Evolutionary conservation across 2,329 filamentous ascomycete genomes (phyloP).

Genomic region (Cercospora brassicicola): DNA sequence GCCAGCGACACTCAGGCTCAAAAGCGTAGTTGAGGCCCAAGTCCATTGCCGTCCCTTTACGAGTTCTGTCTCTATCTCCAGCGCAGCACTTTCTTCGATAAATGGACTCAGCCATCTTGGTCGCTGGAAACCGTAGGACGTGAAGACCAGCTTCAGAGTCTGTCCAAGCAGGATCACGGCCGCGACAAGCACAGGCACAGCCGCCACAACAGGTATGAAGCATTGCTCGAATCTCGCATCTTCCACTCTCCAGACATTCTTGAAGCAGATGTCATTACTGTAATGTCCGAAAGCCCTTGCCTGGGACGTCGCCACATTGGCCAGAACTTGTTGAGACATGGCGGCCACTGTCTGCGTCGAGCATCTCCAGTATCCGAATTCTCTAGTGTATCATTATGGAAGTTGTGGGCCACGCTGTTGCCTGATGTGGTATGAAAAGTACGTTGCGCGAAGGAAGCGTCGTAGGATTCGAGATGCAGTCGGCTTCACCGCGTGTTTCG

Average conservation of each 20-base stretch:
- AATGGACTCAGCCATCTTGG: conserved; percentile 57
- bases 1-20: conserved; percentile 22
- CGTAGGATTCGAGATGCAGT: conserved; percentile 1
- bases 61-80: conserved; percentile 30
- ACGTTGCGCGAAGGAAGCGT: background rate
- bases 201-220: conserved; percentile 44
- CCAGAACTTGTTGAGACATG: conserved; percentile 8
- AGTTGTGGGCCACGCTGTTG: background rate
- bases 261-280: conserved; percentile 27
- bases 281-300: background rate
- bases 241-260: conserved; percentile 37
- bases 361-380: background rate
- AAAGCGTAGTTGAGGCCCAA: conserved; percentile 22
- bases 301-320: background rate
- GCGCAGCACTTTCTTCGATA: conserved; percentile 45
- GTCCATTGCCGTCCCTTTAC: conserved; percentile 38
- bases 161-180: conserved; percentile 43
- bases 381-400: background rate
- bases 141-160: conserved; percentile 34
- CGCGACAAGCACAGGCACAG: conserved; percentile 42
- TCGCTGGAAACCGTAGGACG: conserved; percentile 32
- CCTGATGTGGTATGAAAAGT: background rate
- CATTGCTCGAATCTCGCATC: conserved; percentile 45
- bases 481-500: background rate
- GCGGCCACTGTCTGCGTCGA: background rate